Conservation (phyloP, 768 basidiomycete species). For the Rhizopogon vulgaris region DNA sequence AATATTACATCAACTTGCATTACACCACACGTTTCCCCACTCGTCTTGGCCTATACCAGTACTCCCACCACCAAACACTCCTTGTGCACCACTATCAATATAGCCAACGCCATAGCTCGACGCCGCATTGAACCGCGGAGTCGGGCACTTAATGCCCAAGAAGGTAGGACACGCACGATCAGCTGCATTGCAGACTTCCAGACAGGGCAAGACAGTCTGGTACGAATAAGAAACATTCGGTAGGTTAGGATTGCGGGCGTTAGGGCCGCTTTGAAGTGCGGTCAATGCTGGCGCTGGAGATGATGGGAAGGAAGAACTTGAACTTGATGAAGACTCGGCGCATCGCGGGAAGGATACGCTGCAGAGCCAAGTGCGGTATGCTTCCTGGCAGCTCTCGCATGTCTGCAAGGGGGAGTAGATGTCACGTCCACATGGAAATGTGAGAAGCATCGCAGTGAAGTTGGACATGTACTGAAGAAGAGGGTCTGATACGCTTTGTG, state of each 20-base stretch:
- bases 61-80: conserved; percentile 40
- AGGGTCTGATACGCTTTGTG: conserved; percentile 38
- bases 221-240: conserved; percentile 43
- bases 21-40: conserved; percentile 80
- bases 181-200: conserved; percentile 69
- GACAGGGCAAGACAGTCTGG: conserved; percentile 65
- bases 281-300: conserved; percentile 44
- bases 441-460: conserved; percentile 67
- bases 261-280: conserved; percentile 33
- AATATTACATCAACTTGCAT: conserved; percentile 19
- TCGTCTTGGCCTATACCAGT: conserved; percentile 55
- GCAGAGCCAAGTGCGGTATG: conserved; percentile 79
- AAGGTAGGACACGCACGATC: conserved; percentile 76
- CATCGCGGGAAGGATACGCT: conserved; percentile 70
- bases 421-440: conserved; percentile 76
- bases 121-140: conserved; percentile 51
- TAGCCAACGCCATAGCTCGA: conserved; percentile 74
- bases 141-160: conserved; percentile 65
- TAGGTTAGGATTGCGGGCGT: conserved; percentile 41
- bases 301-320: conserved; percentile 26
- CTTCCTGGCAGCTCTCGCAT: conserved; percentile 68
- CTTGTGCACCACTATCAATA: conserved; percentile 49
- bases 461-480: conserved; percentile 60
- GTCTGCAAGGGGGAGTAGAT: conserved; percentile 71
- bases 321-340: conserved; percentile 40